phyloP scores from a whole-genome alignment of 2,329 filamentous ascomycete genomes.

The Penicillium brevicompactum region DNA sequence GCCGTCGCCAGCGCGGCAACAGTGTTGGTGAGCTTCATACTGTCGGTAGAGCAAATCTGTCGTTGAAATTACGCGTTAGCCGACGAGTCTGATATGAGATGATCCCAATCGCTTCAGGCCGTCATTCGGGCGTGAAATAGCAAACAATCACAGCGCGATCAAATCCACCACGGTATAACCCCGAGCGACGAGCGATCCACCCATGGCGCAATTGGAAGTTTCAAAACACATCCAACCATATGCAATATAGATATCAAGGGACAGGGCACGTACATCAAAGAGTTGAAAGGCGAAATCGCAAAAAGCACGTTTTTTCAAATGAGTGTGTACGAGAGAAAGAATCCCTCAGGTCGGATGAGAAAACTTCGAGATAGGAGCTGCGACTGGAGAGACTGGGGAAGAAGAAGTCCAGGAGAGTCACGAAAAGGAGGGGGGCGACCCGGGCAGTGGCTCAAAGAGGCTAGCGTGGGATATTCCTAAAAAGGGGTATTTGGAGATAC shows the following conservation, averaged over 20 bases:
- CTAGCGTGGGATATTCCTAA: constrained; percentile 8
- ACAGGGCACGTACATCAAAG: constrained; percentile 33
- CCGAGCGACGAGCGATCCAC: not conserved
- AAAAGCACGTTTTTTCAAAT: constrained; percentile 37
- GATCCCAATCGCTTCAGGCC: not conserved
- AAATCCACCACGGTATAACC: not conserved
- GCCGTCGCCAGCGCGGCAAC: constrained; percentile 45
- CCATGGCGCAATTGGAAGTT: not conserved
- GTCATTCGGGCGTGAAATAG: not conserved
- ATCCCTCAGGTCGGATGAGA: constrained; percentile 45
- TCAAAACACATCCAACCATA: not conserved
- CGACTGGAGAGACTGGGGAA: constrained; percentile 19
- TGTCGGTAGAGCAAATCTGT: constrained; percentile 11
- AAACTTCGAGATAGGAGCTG: constrained; percentile 28
- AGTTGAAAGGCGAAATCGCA: constrained; percentile 29
- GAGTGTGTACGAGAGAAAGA: constrained; percentile 44
- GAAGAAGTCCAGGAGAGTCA: constrained; percentile 25
- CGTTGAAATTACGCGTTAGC: not conserved
- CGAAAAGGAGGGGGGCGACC: constrained; percentile 16
- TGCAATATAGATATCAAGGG: not conserved
- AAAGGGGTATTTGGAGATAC: constrained; percentile 8
- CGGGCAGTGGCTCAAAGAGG: constrained; percentile 13
- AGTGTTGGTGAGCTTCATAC: constrained; percentile 45
- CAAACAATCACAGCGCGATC: not conserved
- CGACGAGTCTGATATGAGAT: not conserved